A percentile compares a stretch with the other conserved stretches of the same genome.
phyloP scores from a whole-genome alignment of 768 basidiomycete species.

The Russula abietina region DNA sequence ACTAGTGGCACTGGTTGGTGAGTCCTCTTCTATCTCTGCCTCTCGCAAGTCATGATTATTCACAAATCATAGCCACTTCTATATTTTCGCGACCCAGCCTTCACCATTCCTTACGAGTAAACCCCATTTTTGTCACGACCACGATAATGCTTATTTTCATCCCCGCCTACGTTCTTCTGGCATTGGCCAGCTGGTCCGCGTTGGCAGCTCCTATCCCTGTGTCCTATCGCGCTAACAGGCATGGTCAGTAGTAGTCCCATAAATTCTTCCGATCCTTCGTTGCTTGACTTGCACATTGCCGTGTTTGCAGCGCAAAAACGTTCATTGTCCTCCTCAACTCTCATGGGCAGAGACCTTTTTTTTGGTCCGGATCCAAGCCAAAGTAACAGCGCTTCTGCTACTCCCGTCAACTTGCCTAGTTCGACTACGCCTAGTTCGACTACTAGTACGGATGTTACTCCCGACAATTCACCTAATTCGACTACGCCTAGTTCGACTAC shows the following conservation, averaged over 20 bases:
- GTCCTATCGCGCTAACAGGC: too few relatives aligned
- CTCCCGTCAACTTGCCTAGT: too few relatives aligned
- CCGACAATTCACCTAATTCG: too few relatives aligned
- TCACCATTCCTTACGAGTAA: neutral
- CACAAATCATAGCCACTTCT: neutral
- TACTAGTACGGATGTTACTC: too few relatives aligned
- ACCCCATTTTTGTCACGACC: neutral
- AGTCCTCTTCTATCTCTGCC: neutral
- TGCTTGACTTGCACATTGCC: neutral
- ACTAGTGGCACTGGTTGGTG: neutral
- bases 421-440: too few relatives aligned
- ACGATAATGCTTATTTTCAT: neutral
- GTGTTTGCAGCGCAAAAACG: neutral
- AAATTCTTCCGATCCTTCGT: too few relatives aligned
- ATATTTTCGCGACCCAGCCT: neutral
- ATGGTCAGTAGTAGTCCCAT: too few relatives aligned
- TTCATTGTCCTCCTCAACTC: neutral
- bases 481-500: too few relatives aligned
- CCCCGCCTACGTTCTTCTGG: neutral
- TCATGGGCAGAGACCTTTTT: neutral
- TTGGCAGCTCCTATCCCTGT: neutral
- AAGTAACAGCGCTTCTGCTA: too few relatives aligned
- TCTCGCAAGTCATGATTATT: neutral
- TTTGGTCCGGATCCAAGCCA: too few relatives aligned
- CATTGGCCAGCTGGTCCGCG: too few relatives aligned